These are phyloP conservation scores for Clavispora carvajalis DNA, from an alignment of 805 yeast genomes.

Conservation along the genomic window DNA sequence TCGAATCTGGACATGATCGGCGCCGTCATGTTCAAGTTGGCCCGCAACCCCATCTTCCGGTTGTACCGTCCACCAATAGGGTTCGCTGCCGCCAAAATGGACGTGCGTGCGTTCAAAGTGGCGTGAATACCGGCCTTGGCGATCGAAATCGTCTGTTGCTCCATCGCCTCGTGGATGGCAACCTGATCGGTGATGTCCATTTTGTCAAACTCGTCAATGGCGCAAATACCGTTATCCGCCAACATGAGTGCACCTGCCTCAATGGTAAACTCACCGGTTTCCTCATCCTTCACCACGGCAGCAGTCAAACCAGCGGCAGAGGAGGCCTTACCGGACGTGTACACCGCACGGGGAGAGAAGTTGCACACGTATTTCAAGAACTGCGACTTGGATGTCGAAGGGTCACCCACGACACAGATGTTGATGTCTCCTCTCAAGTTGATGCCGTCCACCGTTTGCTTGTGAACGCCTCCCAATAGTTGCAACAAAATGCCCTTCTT, in stretches of 20 bases:
- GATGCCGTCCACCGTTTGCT: slow-evolving; percentile 88
- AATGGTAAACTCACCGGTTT: slow-evolving; percentile 92
- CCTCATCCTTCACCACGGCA: slow-evolving; percentile 95
- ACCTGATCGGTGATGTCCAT: slow-evolving; percentile 96
- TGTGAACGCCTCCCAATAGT: slow-evolving; percentile 92
- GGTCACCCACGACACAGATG: slow-evolving; percentile 95
- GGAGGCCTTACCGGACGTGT: slow-evolving; percentile 97
- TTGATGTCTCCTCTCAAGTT: slow-evolving; percentile 95
- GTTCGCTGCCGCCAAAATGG: slow-evolving; percentile 97
- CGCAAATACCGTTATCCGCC: slow-evolving; percentile 97
- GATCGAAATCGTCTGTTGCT: slow-evolving; percentile 96
- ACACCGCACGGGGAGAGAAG: slow-evolving; percentile 89
- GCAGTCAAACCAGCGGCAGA: slow-evolving; percentile 99
- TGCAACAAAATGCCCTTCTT: slow-evolving; percentile 89
- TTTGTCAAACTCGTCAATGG: slow-evolving; percentile 97
- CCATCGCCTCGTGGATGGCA: slow-evolving; percentile 99
- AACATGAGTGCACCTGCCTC: slow-evolving; percentile 99
- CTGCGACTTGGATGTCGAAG: slow-evolving; percentile 95
- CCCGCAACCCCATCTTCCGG: slow-evolving; percentile 73
- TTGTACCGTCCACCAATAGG: slow-evolving; percentile 97
- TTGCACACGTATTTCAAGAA: slow-evolving; percentile 88
- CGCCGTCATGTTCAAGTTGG: slow-evolving; percentile 92
- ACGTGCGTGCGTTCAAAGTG: slow-evolving; percentile 92
- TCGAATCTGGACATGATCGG: slow-evolving; percentile 99
- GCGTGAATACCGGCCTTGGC: slow-evolving; percentile 99